Evolutionary conservation across 2,329 filamentous ascomycete genomes (phyloP), one percentile per base, ranked within the genome.

Genomic region (Pestalotiopsis sp.): DNA sequence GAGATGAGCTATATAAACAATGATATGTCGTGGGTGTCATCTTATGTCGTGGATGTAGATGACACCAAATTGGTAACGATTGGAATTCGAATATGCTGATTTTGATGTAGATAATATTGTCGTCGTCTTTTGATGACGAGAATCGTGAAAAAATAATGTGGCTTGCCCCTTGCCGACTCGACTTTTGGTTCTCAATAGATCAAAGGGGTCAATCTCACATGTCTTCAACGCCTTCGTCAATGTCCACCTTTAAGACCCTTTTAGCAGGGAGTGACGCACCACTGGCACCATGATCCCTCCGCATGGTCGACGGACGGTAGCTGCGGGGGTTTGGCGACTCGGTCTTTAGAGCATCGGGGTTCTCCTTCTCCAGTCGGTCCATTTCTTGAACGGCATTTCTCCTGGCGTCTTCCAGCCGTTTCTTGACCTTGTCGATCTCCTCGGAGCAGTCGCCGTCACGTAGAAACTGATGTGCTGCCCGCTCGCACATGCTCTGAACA

Each of bases 401-500:
- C 65, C 90, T 84, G 1, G 94, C 89, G 67, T 91, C 86, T 9
- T 81, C 81, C 58, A 97, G 87, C 17, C 89, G 88, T 68, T 85
- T 84, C 75, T 90, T 88, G 66, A 95, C 91, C 61, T 89, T 91
- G 31, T 85, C 84, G 52, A 97, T 86, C 78, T 97, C 94, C 20
- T 89, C 87, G n/a, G 84, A 87, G 80, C 95, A 97, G 75, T 96
- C 92, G 12, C 94, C 95, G 66, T 94, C 92, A 27, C 95, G 90
- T n/a, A 98, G 84, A 70, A 96, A 94, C 76, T 97, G 93, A 76
- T 97, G 94, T 0, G 95, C 95, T 2, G 92, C 95, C 67, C 91
- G 90, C 81, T 98, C 95, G 78, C 93, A 97, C 74, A 94, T 88
- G 68, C 87, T 87, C 78, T 97, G 94, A 4, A 94, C 92, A 71